These are phyloP conservation scores for Taphrina pruni DNA, from an alignment of 1,139 yeast species.

Conservation along the genomic window DNA sequence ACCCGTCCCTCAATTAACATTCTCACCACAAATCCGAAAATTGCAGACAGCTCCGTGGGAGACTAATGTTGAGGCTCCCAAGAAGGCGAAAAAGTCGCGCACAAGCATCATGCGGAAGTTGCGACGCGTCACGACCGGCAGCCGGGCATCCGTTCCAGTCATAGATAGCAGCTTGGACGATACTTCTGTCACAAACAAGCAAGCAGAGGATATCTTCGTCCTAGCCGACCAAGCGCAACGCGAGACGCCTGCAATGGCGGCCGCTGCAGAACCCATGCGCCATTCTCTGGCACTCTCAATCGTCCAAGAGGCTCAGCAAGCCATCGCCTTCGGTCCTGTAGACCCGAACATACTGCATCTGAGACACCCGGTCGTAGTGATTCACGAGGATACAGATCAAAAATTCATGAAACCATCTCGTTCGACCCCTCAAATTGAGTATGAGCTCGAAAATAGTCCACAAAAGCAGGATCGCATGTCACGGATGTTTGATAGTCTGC, in stretches of 20 bases:
- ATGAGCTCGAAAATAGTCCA: slow-evolving; percentile 9
- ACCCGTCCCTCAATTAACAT: slow-evolving; percentile 1
- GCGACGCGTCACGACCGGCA: background rate
- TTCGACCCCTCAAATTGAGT: slow-evolving; percentile 26
- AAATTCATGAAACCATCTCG: slow-evolving; percentile 18
- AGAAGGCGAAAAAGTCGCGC: slow-evolving; percentile 11
- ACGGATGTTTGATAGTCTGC: slow-evolving; percentile 29
- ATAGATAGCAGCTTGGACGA: background rate
- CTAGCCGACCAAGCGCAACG: background rate
- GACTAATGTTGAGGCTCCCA: background rate
- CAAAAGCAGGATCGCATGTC: slow-evolving; percentile 25
- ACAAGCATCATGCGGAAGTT: slow-evolving; percentile 4
- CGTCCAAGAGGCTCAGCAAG: background rate
- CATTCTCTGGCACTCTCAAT: background rate
- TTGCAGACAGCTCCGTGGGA: slow-evolving; percentile 28
- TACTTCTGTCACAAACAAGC: background rate
- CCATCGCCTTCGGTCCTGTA: slow-evolving; percentile 22
- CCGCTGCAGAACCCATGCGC: background rate
- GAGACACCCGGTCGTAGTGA: slow-evolving; percentile 3
- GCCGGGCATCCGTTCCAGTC: background rate
- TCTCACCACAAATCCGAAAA: slow-evolving; percentile 15
- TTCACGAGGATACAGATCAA: background rate
- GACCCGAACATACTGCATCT: slow-evolving; percentile 24
- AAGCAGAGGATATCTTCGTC: background rate
- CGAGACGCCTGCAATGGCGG: no score